Evolutionary conservation across 2,329 filamentous ascomycete species (phyloP), one percentile per base, ranked within the genome.

Genomic region (Sporothrix protearum): DNA sequence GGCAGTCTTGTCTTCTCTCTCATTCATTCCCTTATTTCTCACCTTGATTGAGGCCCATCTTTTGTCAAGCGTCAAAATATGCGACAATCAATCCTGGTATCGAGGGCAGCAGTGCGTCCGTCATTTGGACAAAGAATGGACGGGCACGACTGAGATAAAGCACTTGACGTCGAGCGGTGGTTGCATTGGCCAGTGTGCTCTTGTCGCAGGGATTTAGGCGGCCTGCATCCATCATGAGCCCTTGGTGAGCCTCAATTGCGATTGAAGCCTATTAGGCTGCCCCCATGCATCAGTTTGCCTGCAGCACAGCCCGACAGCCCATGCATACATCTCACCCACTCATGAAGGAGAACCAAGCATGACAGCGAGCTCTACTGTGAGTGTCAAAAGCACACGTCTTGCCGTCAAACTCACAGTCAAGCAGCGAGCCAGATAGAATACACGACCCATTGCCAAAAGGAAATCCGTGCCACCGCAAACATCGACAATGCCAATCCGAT

Each of bases 401-500:
- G n/a, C n/a, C 49, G 12, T 42, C 12, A 10, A 42, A 5, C 39
- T 10, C 10, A 8, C 10, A 7, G 5, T 22, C 47, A 55, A 14
- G 25, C 25, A 55, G 12, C 12, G 25, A 14, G 4, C 14, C 25
- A 16, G 30, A 2, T 25, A 55, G 3, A 7, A 55, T n/a, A 55
- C 53, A 30, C 53, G 19, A 7, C 3, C n/a, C 22, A 14, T 33
- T 28, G 14, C 30, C 55, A 53, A 25, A 53, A 25, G 16, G 7
- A 33, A 14, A 16, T 1, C n/a, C 5, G 25, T n/a, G 25, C 57
- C 57, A n/a, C 16, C 55, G 4, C 55, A 55, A 28, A 25, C 39
- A 36, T 30, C 9, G 8, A 28, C 9, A 10, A 71, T 71, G 70
- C 39, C 63, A 16, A 71, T 71, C 10, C 63, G 70, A 61, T 19